Evolutionary conservation across 2,329 filamentous ascomycete species (phyloP).

Genomic region (Xylaria sp.): DNA sequence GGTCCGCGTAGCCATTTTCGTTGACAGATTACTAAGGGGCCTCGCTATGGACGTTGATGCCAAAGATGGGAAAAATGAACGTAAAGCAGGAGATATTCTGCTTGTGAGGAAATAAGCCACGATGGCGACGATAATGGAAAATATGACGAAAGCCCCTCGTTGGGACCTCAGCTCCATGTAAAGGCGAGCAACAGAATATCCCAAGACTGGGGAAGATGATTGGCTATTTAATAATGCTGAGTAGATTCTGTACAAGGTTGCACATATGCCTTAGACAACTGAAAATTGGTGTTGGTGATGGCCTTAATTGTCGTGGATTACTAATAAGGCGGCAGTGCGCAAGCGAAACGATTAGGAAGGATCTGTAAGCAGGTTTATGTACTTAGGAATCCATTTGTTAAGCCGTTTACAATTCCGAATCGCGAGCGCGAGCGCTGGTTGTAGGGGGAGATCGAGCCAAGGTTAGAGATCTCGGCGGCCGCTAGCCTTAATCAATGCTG

Average conservation of each 20-base stretch:
- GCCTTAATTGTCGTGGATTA: conserved; percentile 13
- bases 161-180: conserved; percentile 17
- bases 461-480: background rate
- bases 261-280: background rate
- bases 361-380: conserved; percentile 37
- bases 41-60: conserved; percentile 20
- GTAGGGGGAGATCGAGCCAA: too few relatives aligned
- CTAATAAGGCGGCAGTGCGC: background rate
- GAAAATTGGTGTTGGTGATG: conserved; percentile 4
- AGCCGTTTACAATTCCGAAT: too few relatives aligned
- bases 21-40: conserved; percentile 13
- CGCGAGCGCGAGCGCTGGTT: too few relatives aligned
- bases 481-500: background rate
- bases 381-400: background rate
- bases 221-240: conserved; percentile 18
- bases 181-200: background rate
- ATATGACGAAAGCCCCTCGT: conserved; percentile 26
- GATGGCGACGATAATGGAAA: conserved; percentile 33
- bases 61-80: conserved; percentile 28
- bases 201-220: background rate
- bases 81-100: conserved; percentile 24
- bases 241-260: background rate
- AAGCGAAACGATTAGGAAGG: conserved; percentile 38
- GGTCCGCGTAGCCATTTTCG: conserved; percentile 38
- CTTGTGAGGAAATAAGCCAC: conserved; percentile 37